Evolutionary conservation across 2,329 filamentous ascomycete genomes (phyloP), one percentile per base, ranked within the genome.

Genomic region (Alternaria sp.): DNA sequence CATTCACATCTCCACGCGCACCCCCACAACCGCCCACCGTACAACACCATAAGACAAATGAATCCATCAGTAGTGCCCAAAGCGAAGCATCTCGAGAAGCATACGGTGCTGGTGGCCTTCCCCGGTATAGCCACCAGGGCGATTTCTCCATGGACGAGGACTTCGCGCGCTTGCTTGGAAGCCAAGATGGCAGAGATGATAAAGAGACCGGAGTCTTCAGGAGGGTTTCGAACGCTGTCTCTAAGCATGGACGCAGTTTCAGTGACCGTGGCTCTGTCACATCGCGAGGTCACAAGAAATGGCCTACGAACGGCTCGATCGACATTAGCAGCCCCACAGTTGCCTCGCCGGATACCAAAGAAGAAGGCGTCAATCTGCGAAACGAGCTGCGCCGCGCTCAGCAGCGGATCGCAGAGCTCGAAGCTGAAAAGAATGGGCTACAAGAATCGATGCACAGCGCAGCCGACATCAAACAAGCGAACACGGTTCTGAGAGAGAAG

Each of bases 111-210:
- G 61, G 60, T 16, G 66, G 67, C 28, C 61, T 80, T 49, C 82
- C 82, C 12, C 81, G 81, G 38, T 81, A 87, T 62, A 96, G 91
- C 78, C 86, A 87, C 43, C 92, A 92, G 53, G 92, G 89, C 55
- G 93, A 96, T 66, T 95, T 97, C 73, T 95, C 91, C 61, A 89
- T 97, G 89, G 94, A 98, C 66, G 94, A 97, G 78, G 95, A 98
- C 75, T 93, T 97, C 88, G 91, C 92, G 54, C 90, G 94, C 58
- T 94, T 97, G 59, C 84, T 97, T 61, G 91, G 89, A 41, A 89
- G 88, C 20, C 89, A 89, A 24, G 91, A 93, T 65, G 79, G 69
- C 84, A 74, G 86, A 67, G 64, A 73, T 5, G 76, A 79, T 16
- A 79, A 70, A 62, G 74, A 76, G 16, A 59, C 61, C 55, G 76